Conservation (phyloP, 2,329 filamentous ascomycete genomes). For the Penicillium sp. region DNA sequence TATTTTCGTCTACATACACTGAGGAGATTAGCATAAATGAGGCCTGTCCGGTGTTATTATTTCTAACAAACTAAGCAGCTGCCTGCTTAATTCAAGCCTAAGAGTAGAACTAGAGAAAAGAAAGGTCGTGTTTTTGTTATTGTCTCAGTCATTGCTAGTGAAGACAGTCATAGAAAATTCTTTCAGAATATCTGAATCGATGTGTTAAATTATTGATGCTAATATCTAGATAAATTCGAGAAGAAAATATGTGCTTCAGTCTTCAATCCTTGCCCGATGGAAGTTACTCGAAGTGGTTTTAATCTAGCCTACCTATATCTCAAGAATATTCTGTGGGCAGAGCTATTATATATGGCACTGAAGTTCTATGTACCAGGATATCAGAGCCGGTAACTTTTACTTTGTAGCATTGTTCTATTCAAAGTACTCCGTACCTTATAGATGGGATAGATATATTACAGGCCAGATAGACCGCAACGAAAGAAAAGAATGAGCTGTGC, state of each 20-base stretch:
- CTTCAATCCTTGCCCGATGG: background rate
- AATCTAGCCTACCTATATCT: background rate
- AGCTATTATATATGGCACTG: background rate
- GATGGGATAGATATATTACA: background rate
- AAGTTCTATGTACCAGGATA: background rate
- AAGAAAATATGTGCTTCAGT: background rate
- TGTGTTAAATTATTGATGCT: background rate
- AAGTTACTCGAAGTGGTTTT: background rate
- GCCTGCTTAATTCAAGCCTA: background rate
- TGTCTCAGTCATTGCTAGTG: slow-evolving; percentile 4
- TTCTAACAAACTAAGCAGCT: background rate
- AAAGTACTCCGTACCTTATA: too few species aligned
- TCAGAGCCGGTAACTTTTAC: background rate
- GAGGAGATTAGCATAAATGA: background rate
- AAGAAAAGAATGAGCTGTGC: background rate
- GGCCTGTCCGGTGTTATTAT: background rate
- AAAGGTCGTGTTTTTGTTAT: slow-evolving; percentile 12
- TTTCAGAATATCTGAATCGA: background rate
- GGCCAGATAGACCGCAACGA: background rate
- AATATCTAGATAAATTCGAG: background rate
- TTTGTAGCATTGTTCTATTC: too few species aligned
- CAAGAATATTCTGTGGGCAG: background rate
- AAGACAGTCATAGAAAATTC: slow-evolving; percentile 16
- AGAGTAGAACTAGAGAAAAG: background rate
- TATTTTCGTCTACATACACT: background rate